Evolutionary conservation across 2,329 filamentous ascomycete species (phyloP).

Genomic region (Colletotrichum tropicicola): DNA sequence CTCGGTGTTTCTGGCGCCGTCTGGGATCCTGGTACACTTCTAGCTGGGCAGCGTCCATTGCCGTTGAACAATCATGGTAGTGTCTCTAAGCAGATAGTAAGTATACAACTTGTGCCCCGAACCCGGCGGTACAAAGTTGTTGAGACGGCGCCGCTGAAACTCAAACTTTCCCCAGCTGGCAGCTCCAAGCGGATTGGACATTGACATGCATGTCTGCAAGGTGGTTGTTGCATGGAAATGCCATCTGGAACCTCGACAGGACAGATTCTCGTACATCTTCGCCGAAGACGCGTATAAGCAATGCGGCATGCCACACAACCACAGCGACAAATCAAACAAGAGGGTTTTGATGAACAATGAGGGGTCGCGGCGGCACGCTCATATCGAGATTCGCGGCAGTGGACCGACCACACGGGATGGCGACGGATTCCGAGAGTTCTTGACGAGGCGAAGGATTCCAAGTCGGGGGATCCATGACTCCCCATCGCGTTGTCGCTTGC

Average conservation of each 20-base stretch:
- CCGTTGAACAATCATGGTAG: not conserved
- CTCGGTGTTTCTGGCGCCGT: not conserved
- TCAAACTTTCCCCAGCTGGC: constrained; percentile 11
- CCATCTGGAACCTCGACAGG: not conserved
- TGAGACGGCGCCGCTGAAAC: constrained; percentile 17
- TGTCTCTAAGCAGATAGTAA: not conserved
- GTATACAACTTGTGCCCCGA: not conserved
- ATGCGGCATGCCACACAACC: too few relatives aligned
- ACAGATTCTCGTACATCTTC: not conserved
- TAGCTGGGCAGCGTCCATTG: not conserved
- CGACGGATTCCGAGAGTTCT: not conserved
- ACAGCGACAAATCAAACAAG: too few relatives aligned
- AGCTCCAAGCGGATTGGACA: constrained; percentile 10
- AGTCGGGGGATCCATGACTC: not conserved
- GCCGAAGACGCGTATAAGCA: not conserved
- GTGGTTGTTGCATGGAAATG: constrained; percentile 1
- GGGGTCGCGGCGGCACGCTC: not conserved
- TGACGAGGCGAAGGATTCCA: constrained; percentile 1
- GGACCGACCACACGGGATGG: not conserved
- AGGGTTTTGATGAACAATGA: not conserved
- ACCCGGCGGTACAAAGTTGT: not conserved
- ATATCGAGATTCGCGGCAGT: not conserved
- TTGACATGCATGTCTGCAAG: constrained; percentile 4
- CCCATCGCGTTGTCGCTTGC: not conserved
- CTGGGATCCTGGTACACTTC: not conserved